A percentile compares a stretch with the other conserved stretches of the same genome.
phyloP scores from a whole-genome alignment of 2,329 filamentous ascomycete genomes.

The Elsinoe arachidis region DNA sequence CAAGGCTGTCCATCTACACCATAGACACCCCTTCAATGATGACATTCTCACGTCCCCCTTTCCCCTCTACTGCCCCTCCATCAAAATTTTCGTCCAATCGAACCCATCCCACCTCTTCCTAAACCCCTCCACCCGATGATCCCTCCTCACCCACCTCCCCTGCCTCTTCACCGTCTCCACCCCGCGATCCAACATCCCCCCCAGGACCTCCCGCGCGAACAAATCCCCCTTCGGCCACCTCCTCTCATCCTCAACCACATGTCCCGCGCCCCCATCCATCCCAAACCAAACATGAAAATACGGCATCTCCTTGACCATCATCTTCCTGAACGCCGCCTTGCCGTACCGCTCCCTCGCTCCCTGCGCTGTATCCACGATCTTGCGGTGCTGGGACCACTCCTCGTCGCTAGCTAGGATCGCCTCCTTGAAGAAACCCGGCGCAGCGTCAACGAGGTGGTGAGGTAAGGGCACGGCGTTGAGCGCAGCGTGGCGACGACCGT shows the following conservation, averaged over 20 bases:
- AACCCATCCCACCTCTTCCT: constrained; percentile 83
- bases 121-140: constrained; percentile 64
- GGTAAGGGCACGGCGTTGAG: constrained; percentile 82
- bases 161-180: constrained; percentile 82
- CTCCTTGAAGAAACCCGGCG: constrained; percentile 91
- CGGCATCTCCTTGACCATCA: constrained; percentile 88
- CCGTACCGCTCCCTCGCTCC: constrained; percentile 59
- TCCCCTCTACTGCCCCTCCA: constrained; percentile 33
- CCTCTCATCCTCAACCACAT: constrained; percentile 78
- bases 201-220: constrained; percentile 85
- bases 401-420: constrained; percentile 81
- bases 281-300: constrained; percentile 98
- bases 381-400: constrained; percentile 93
- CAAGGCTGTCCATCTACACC: not conserved
- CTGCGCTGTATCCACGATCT: constrained; percentile 78
- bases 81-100: constrained; percentile 69
- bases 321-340: constrained; percentile 70
- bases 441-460: constrained; percentile 81
- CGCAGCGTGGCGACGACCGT: constrained; percentile 68
- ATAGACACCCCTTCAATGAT: constrained; percentile 1
- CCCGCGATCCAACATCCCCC: constrained; percentile 80
- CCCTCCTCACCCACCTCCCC: constrained; percentile 69
- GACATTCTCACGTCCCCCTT: not conserved
- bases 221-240: constrained; percentile 86
- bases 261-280: constrained; percentile 82